These are phyloP conservation scores for Kalanchoe fedtschenkoi DNA, from an alignment of 164 flowering plant species.

Conservation along the genomic window DNA sequence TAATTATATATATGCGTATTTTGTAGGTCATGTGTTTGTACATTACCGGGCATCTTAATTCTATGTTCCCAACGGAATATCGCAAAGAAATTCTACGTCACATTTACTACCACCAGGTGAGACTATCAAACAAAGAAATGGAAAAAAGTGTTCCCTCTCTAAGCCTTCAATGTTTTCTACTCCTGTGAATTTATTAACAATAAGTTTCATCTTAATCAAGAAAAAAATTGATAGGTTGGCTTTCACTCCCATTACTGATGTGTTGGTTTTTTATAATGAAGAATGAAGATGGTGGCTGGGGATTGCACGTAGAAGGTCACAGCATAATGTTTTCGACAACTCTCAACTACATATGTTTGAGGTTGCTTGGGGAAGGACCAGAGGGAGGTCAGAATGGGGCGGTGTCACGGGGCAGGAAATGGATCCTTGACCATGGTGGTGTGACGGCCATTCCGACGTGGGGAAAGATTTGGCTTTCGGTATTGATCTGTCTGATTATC, in stretches of 20 bases:
- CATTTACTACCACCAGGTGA: neutral
- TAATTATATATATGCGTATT: neutral
- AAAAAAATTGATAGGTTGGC: too few relatives aligned
- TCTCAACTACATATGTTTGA: neutral
- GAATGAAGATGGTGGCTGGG: constrained; percentile 2
- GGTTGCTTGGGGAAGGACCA: neutral
- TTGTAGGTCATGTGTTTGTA: neutral
- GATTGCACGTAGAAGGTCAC: neutral
- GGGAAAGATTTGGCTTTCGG: neutral
- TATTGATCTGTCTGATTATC: neutral
- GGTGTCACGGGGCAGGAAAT: neutral
- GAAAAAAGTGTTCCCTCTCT: too few relatives aligned
- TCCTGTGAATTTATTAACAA: too few relatives aligned
- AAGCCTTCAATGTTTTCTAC: too few relatives aligned
- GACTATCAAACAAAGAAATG: neutral
- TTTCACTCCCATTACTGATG: too few relatives aligned
- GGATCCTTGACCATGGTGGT: neutral
- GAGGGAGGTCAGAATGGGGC: neutral
- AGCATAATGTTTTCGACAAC: neutral
- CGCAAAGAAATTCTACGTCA: neutral
- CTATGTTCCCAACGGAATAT: neutral
- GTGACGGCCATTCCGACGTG: neutral
- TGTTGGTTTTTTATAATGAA: too few relatives aligned
- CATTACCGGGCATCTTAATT: neutral
- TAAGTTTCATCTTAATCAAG: too few relatives aligned